Base-by-base conservation (phyloP, 2,329 filamentous ascomycete species). In the Aspergillus tubingensis region DNA sequence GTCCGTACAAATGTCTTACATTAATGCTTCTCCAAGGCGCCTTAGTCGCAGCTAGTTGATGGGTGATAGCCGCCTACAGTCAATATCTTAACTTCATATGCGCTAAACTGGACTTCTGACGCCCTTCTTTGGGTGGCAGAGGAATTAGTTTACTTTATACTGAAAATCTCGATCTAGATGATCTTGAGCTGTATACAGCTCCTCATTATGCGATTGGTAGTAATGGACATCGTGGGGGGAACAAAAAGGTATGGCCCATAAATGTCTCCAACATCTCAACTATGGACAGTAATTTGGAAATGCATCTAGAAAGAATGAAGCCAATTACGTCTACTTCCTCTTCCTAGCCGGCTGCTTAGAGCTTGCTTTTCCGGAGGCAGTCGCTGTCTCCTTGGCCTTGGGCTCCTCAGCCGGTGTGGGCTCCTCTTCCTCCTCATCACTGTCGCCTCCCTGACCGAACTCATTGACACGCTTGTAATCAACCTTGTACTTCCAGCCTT, bases 371-470 rank as follows among this genome's bases (percentile, higher is more conserved):
- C 70, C 68, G 50, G 74, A 73, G 10, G 72, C 69, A 23, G 68
- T 55, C 15, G 67, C 61, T 11, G 64, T 38, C 17, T 49, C 36
- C 17, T 65, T 54, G 47, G 66, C 63, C 57, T 70, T 67, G n/a
- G 61, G 53, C 0, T 54, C 47, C 27, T 72, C 65, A 17, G 59
- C 54, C 39, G 67, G 49, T 5, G 62, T 61, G 17, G 62, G 74
- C 68, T 84, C 83, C 50, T 78, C 79, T 62, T 84, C 82, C 52
- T 84, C 82, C 52, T 86, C 85, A 21, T 92, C 91, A 25, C 91
- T 90, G n/a, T 96, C 94, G n/a, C 95, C 95, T 38, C 94, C 95
- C 82, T 98, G 95, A 8, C 95, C 95, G 74, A 98, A 99, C 78
- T 99, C 95, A 76, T 99, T 99, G 73, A 99, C 90, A 64, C 95